Evolutionary conservation across 768 basidiomycete genomes (phyloP).

Genomic region (Strobilomyces confusus): DNA sequence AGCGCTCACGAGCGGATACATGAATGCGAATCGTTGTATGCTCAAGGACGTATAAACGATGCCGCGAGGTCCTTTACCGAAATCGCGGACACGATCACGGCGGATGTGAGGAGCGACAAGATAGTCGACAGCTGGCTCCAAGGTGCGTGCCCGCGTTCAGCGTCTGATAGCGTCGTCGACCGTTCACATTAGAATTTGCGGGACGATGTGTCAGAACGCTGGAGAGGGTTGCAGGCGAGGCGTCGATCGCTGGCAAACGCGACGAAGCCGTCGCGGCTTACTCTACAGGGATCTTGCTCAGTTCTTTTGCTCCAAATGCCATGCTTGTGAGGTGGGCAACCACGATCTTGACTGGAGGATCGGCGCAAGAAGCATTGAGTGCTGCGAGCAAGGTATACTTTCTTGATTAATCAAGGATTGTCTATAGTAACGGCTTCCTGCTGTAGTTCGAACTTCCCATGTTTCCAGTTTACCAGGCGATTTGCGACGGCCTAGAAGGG

Average conservation of each 20-base stretch:
- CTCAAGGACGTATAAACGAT: neutral
- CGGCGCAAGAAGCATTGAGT: neutral
- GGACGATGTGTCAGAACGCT: neutral
- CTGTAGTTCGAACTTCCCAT: neutral
- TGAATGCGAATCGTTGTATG: neutral
- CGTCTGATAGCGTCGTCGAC: neutral
- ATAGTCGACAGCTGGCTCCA: neutral
- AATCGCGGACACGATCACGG: neutral
- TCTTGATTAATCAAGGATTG: neutral
- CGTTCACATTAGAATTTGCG: neutral
- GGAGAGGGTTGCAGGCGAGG: neutral
- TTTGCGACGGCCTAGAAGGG: neutral
- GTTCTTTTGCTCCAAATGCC: too few species aligned
- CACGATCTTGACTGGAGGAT: neutral
- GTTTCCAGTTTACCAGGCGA: neutral
- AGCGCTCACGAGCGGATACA: neutral
- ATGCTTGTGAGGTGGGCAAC: neutral
- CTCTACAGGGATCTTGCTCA: too few species aligned
- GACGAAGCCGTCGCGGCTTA: neutral
- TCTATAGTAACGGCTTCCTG: neutral
- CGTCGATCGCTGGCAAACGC: neutral
- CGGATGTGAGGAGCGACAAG: neutral
- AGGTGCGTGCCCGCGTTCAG: neutral
- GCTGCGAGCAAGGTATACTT: neutral
- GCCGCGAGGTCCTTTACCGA: neutral